Evolutionary conservation across 768 basidiomycete species (phyloP), one percentile per base, ranked within the genome.

Genomic region (Russula earlei): DNA sequence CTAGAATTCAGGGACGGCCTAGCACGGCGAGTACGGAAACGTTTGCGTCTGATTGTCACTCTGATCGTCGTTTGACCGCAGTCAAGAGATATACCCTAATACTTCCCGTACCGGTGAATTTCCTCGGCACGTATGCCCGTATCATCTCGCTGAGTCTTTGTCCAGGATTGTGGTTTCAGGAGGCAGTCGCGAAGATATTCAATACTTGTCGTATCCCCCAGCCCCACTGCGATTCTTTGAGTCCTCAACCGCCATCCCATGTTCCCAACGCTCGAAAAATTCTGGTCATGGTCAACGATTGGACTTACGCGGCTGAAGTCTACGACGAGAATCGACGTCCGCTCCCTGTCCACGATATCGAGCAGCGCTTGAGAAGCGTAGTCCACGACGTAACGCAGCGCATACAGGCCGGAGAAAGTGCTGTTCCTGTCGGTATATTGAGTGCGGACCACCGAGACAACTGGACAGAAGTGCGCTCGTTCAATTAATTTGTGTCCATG

Each of bases 401-500:
- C 34, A 68, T 75, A 7, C 67, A 70, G 4, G 68, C 63, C 0
- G 84, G 84, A 3, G 85, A 90, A 56, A 68, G 62, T 12, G 76
- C 86, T 0, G 67, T 81, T 3, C 76, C 78, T 25, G 73, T 96
- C 5, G 84, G 88, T 8, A 74, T 83, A 0, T 72, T 96, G 43
- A 89, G 83, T 22, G 83, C 86, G 3, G 91, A 94, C 65, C 77
- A 85, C 24, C 76, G 94, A 58, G 89, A 95, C 68, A 72, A 67
- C 11, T 96, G 94, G 94, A 77, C 86, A 11, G 71, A 78, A 66
- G 91, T 91, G 68, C 55, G 79, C 63, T 12, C 17, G 40, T 24
- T 31, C 42, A 5, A 41, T n/a, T 20, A 4, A 20, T 3, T 40
- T 22, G 6, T 17, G 8, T 25, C 19, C 45, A 25, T 34, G 38